Conservation (phyloP, 176 grass and related monocot species). For the Eleusine coracana region DNA sequence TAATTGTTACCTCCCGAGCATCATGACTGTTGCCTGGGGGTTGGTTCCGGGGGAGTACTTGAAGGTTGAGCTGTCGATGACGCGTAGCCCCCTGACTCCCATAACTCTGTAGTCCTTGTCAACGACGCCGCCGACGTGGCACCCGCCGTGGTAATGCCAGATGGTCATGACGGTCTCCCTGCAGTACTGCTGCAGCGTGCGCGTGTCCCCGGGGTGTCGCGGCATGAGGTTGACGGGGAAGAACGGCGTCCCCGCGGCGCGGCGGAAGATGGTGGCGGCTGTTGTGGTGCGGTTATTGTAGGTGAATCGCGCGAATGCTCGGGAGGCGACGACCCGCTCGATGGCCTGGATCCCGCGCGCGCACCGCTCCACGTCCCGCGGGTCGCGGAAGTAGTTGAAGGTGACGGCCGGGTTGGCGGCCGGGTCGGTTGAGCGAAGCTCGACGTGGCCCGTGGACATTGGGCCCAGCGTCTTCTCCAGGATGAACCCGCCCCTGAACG, state of each 20-base stretch:
- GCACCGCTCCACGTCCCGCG: constrained; percentile 60
- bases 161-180: constrained; percentile 78
- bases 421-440: constrained; percentile 51
- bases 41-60: constrained; percentile 81
- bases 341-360: constrained; percentile 61
- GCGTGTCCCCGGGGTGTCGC: constrained; percentile 39
- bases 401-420: constrained; percentile 57
- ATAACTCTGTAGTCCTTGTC: constrained; percentile 47
- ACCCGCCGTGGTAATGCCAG: constrained; percentile 85
- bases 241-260: constrained; percentile 13
- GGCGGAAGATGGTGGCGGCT: constrained; percentile 31
- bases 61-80: constrained; percentile 77
- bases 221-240: constrained; percentile 56
- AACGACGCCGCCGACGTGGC: constrained; percentile 58
- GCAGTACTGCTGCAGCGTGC: constrained; percentile 58
- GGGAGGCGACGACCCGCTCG: constrained; percentile 51
- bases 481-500: constrained; percentile 71
- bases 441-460: constrained; percentile 56
- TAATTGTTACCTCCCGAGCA: constrained; percentile 74
- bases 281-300: constrained; percentile 36
- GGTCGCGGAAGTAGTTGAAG: constrained; percentile 81
- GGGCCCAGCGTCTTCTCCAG: constrained; percentile 75
- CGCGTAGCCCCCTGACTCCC: constrained; percentile 45
- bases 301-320: constrained; percentile 51
- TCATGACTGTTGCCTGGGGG: constrained; percentile 91